Percentiles rank a stretch among this genome's conserved stretches.
Conservation (phyloP, 2,329 filamentous ascomycete species). For the Diaporthe nobilis region DNA sequence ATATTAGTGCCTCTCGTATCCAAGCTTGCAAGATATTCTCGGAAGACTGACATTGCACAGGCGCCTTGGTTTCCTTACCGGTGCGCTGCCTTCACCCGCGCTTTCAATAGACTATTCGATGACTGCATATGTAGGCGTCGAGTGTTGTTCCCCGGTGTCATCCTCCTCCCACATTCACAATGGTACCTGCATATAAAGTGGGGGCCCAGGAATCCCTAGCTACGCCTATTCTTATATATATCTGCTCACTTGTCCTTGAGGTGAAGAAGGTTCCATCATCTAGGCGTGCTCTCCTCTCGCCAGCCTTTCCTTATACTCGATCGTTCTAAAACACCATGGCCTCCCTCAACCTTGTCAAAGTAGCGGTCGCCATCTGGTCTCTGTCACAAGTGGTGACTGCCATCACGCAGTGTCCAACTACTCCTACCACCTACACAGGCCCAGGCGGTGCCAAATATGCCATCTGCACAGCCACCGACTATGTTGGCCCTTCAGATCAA, state of each 20-base stretch:
- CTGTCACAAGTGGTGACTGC: constrained; percentile 3
- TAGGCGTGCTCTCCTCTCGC: background rate
- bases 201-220: background rate
- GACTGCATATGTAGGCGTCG: constrained; percentile 17
- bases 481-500: constrained; percentile 10
- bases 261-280: background rate
- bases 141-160: background rate
- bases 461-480: constrained; percentile 33
- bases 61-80: background rate
- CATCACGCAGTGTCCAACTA: constrained; percentile 31
- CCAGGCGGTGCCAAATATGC: constrained; percentile 33
- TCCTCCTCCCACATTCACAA: background rate
- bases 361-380: background rate
- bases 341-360: background rate
- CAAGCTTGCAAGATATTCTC: background rate
- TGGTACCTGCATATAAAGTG: constrained; percentile 15
- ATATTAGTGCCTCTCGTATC: constrained; percentile 14
- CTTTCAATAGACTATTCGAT: constrained; percentile 23
- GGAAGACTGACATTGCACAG: background rate
- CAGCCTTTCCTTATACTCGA: background rate
- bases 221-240: background rate
- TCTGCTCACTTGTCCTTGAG: background rate
- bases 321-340: background rate
- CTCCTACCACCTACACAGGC: constrained; percentile 27
- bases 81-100: background rate